A percentile compares a stretch with the other conserved stretches of the same genome.
These are phyloP conservation scores for Yarrowia sp. DNA, from an alignment of 805 yeast species.

Conservation along the genomic window DNA sequence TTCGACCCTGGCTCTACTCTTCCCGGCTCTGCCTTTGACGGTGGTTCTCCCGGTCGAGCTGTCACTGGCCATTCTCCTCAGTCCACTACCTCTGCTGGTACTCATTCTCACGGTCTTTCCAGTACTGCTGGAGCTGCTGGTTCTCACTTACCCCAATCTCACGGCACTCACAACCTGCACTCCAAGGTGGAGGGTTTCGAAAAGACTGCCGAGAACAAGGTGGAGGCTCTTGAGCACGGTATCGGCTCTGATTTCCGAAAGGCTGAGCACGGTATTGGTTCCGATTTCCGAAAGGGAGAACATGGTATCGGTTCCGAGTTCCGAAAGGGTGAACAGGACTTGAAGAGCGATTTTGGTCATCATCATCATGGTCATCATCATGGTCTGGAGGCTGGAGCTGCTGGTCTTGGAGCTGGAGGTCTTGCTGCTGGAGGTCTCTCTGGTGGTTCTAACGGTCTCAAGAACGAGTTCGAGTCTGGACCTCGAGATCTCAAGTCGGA, in stretches of 20 bases:
- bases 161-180: slow-evolving; percentile 1
- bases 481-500: no score
- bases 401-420: no score
- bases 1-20: slow-evolving; percentile 1
- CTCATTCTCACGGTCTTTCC: background rate
- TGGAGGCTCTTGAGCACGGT: background rate
- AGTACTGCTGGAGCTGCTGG: background rate
- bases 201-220: background rate
- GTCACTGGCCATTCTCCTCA: background rate
- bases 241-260: background rate
- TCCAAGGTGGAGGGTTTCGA: slow-evolving; percentile 23
- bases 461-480: no score
- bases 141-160: background rate
- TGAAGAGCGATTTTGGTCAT: background rate
- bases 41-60: background rate
- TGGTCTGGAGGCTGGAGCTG: no score
- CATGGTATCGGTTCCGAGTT: background rate
- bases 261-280: background rate
- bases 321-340: background rate
- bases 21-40: slow-evolving; percentile 10
- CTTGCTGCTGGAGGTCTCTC: no score
- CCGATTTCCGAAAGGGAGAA: background rate
- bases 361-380: no score
- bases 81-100: background rate
- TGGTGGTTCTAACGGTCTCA: no score